A percentile compares a stretch with the other conserved stretches of the same genome.
Conservation (phyloP, 371 early-diverging fungal genomes). For the Nosema bombycis region DNA sequence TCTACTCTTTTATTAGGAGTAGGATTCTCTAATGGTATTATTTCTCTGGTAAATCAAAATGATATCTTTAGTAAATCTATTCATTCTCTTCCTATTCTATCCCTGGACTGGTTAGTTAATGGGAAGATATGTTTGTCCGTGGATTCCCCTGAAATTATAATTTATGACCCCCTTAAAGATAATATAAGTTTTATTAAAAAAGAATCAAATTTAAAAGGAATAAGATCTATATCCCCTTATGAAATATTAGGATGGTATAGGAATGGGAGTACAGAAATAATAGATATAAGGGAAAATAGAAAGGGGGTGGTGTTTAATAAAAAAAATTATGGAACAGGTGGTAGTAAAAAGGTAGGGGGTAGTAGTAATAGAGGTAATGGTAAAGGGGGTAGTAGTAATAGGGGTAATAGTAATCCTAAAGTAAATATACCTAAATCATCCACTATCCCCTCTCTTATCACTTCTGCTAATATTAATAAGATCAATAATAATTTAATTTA, state of each 20-base stretch:
- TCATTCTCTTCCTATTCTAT: background rate
- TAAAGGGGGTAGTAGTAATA: background rate
- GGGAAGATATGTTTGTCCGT: background rate
- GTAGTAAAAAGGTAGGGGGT: background rate
- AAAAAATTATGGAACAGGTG: background rate
- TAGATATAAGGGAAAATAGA: background rate
- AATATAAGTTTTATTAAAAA: background rate
- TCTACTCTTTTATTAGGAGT: too few species aligned
- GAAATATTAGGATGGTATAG: background rate
- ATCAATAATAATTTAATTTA: conserved; percentile 18
- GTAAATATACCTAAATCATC: background rate
- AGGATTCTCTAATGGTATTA: too few species aligned
- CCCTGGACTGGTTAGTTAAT: background rate
- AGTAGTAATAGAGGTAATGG: background rate
- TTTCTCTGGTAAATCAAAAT: too few species aligned
- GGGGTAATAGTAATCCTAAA: background rate
- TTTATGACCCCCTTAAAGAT: background rate
- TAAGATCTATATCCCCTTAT: background rate
- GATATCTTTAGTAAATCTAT: background rate
- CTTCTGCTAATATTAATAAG: background rate
- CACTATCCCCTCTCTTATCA: background rate
- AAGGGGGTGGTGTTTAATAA: background rate
- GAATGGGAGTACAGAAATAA: background rate
- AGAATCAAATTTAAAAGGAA: background rate
- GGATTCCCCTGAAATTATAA: background rate